These are phyloP conservation scores for Sedum album DNA, from an alignment of 164 flowering plant species.

Conservation along the genomic window DNA sequence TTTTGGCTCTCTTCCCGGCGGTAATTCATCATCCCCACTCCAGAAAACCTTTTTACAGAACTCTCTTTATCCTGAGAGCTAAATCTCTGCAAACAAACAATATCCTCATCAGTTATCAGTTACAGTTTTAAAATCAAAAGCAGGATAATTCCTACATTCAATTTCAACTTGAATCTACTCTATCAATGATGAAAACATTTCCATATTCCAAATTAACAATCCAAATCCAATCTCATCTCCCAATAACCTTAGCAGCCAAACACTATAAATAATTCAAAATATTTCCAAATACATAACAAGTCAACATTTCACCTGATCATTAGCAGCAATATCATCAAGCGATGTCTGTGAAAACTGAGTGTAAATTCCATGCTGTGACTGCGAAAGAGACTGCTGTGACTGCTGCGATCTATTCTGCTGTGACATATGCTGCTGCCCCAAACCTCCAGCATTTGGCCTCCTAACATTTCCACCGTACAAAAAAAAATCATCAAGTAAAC, in stretches of 20 bases:
- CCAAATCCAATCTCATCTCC: constrained; percentile 42
- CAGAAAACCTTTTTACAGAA: constrained; percentile 42
- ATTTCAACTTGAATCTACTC: too few species aligned
- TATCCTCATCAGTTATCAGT: background rate
- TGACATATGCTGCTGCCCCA: constrained; percentile 2
- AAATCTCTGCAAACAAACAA: constrained; percentile 40
- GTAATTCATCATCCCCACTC: constrained; percentile 36
- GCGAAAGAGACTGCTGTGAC: constrained; percentile 23
- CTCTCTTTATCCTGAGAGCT: constrained; percentile 82
- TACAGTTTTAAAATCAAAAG: background rate
- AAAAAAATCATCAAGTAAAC: too few species aligned
- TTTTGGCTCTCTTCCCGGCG: constrained; percentile 61
- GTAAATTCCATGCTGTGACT: constrained; percentile 54
- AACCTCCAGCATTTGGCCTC: background rate
- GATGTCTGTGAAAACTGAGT: constrained; percentile 87
- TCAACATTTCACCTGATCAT: constrained; percentile 43
- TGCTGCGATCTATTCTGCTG: constrained; percentile 2
- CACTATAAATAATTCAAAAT: constrained; percentile 22
- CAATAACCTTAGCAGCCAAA: constrained; percentile 28
- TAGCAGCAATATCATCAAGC: constrained; percentile 40
- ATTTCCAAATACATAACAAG: constrained; percentile 50
- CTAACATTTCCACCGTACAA: background rate
- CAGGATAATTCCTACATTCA: too few species aligned
- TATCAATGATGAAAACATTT: background rate
- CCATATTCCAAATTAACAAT: constrained; percentile 9